Evolutionary conservation across 1,284 basidiomycete species (phyloP), one percentile per base, ranked within the genome.

Genomic region (Lentinula novae-zelandiae): DNA sequence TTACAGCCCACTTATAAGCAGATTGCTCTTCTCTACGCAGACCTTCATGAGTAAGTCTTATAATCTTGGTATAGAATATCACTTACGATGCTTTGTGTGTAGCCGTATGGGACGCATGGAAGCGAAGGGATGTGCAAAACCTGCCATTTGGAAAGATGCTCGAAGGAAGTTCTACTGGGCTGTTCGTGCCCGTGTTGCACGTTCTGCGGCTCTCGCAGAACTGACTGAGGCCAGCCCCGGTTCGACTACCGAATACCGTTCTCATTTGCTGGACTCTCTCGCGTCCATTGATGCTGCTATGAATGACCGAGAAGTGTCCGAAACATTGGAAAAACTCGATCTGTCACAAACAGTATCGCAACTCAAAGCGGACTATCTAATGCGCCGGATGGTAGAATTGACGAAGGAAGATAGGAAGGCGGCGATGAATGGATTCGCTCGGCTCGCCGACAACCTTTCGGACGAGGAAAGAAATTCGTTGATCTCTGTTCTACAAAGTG

Each of bases 81-180:
- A 22, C 31, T 59, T 17, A 44, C 22, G 12, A 31, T 44, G 2
- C 27, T 64, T 63, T 33, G 2, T 5, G 46, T n/a, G 64, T 68
- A 96, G 96, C 76, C 92, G 95, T 60, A 85, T 89, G 50, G 96
- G 95, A 62, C 93, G 96, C 63, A 98, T 99, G 96, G 93, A 97
- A 77, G 96, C 96, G 33, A 98, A 98, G 77, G 96, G 95, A 17
- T 97, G 91, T 71, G 95, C 90, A 50, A 91, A 84, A 70, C 82
- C 86, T 36, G 86, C 84, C 62, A 85, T 88, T 61, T 97, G 96
- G 95, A 90, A 90, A 73, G 85, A 94, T 64, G 88, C 95, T 53
- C 89, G 96, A 64, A 84, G 93, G 65, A 86, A 90, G 74, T 98
- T 99, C 85, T 99, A 98, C 82, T 96, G 94, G 95, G 89, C 93